These are phyloP conservation scores for Epichloe brachyelytri DNA, from an alignment of 2,329 filamentous ascomycete genomes.

Conservation along the genomic window DNA sequence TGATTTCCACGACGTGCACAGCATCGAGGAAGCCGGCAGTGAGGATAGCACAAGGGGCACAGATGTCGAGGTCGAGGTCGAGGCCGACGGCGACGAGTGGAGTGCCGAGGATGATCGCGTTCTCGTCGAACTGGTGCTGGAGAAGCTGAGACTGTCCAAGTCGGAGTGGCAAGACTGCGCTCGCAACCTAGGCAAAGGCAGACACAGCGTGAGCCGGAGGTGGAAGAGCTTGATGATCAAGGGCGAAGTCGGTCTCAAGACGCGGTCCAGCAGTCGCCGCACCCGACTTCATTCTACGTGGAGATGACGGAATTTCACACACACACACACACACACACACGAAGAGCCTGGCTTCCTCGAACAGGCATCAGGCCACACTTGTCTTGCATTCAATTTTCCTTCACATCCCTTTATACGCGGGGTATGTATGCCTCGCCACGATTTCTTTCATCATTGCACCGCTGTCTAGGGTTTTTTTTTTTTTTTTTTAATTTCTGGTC, in stretches of 20 bases:
- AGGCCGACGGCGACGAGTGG: conserved; percentile 39
- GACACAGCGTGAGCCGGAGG: conserved; percentile 40
- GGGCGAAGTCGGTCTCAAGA: conserved; percentile 48
- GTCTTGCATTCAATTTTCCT: neutral
- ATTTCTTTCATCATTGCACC: too few relatives aligned
- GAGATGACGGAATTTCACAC: conserved; percentile 11
- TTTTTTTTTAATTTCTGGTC: neutral
- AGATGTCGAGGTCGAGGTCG: conserved; percentile 30
- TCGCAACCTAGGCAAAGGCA: conserved; percentile 47
- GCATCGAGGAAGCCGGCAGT: conserved; percentile 16
- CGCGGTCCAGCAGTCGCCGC: conserved; percentile 26
- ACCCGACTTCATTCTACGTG: conserved; percentile 41
- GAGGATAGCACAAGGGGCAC: conserved; percentile 16
- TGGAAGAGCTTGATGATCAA: conserved; percentile 50
- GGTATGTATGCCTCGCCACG: neutral
- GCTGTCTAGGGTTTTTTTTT: neutral
- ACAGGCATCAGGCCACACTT: conserved; percentile 7
- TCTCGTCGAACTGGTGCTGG: conserved; percentile 53
- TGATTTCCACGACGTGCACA: conserved; percentile 42
- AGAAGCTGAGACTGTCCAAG: conserved; percentile 52
- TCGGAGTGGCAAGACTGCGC: conserved; percentile 57
- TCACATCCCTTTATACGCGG: neutral
- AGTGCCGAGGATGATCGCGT: conserved; percentile 50
- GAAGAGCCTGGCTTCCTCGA: neutral
- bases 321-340: neutral